Conservation (phyloP, 1,139 yeast genomes). For the Geotrichum reessii region DNA sequence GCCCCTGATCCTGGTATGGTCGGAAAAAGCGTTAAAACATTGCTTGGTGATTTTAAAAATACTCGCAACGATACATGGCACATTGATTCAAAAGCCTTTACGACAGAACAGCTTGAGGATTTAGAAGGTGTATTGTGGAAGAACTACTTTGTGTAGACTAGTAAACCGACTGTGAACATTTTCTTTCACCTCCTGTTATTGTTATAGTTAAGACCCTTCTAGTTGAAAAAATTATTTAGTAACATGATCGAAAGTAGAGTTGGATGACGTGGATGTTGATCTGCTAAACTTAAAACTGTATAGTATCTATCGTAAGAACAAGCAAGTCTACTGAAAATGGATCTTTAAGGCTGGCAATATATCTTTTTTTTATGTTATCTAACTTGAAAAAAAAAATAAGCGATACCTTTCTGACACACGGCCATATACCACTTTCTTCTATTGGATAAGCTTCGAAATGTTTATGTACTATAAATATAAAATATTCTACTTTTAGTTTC, state of each 20-base stretch:
- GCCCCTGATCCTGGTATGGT: constrained; percentile 69
- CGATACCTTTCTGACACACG: not conserved
- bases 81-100: constrained; percentile 71
- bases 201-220: not conserved
- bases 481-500: not conserved
- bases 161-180: not conserved
- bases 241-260: not conserved
- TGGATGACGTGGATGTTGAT: not conserved
- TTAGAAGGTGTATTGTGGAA: constrained; percentile 92
- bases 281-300: not conserved
- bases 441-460: not conserved
- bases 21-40: constrained; percentile 80
- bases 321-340: not conserved
- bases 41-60: constrained; percentile 80
- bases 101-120: constrained; percentile 77
- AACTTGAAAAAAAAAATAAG: not conserved
- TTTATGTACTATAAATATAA: not conserved
- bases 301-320: not conserved
- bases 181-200: not conserved
- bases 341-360: not conserved
- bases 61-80: constrained; percentile 97
- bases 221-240: not conserved
- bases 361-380: too few relatives aligned
- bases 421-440: not conserved
- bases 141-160: constrained; percentile 69